phyloP scores from a whole-genome alignment of 768 basidiomycete species.

The Phanerochaete sordida region DNA sequence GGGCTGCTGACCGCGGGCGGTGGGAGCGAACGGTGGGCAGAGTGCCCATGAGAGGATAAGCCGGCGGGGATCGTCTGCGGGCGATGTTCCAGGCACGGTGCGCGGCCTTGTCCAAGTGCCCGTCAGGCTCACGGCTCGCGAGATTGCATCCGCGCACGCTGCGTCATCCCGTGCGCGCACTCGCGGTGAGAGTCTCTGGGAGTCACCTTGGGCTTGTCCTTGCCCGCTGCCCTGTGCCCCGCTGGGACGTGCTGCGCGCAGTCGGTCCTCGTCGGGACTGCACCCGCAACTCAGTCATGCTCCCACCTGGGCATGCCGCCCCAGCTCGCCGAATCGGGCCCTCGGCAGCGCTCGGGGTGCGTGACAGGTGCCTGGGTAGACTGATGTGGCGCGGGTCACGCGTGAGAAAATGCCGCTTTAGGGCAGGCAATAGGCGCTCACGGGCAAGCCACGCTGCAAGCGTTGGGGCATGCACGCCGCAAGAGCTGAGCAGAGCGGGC shows the following conservation, averaged over 20 bases:
- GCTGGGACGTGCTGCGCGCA: neutral
- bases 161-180: neutral
- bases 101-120: no score
- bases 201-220: neutral
- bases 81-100: neutral
- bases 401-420: constrained; percentile 11
- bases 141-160: neutral
- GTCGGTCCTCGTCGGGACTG: neutral
- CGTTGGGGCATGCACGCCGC: neutral
- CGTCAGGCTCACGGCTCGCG: neutral
- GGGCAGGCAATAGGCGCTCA: constrained; percentile 1
- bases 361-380: constrained; percentile 9
- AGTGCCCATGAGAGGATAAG: neutral
- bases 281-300: neutral
- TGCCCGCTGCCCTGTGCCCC: neutral
- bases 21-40: neutral
- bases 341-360: neutral
- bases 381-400: constrained; percentile 16
- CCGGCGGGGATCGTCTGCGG: neutral
- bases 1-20: neutral
- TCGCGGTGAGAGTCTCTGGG: neutral
- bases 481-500: neutral
- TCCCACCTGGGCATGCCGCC: neutral
- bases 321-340: neutral
- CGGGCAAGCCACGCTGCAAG: neutral